These are phyloP conservation scores for Cyclanthera cordifolia DNA, from an alignment of 306 rosid species.

Conservation along the genomic window DNA sequence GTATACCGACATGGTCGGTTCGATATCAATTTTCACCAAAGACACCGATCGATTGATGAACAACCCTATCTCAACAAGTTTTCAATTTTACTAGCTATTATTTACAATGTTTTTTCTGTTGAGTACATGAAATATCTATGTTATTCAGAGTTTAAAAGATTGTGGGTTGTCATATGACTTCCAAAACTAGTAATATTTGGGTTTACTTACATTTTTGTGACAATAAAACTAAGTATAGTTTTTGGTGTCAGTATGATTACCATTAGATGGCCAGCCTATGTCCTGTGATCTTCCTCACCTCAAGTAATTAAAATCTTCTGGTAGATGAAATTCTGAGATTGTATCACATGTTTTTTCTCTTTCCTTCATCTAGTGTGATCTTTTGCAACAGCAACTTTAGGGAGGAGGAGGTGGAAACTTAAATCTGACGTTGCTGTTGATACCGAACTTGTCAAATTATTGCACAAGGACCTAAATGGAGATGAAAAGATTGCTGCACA, in stretches of 20 bases:
- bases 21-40: too few species aligned
- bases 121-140: not conserved
- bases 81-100: not conserved
- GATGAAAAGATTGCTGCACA: slow-evolving; percentile 61
- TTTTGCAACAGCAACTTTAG: slow-evolving; percentile 30
- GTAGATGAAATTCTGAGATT: slow-evolving; percentile 2
- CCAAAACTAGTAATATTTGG: not conserved
- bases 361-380: slow-evolving; percentile 12
- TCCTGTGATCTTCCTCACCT: slow-evolving; percentile 11
- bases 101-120: not conserved
- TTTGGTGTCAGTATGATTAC: not conserved
- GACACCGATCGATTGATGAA: too few species aligned
- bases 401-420: slow-evolving; percentile 54
- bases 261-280: not conserved
- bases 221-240: not conserved
- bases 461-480: slow-evolving; percentile 33
- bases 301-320: not conserved
- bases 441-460: slow-evolving; percentile 43
- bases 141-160: not conserved
- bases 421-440: slow-evolving; percentile 58
- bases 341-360: not conserved
- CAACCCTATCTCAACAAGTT: too few species aligned
- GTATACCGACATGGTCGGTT: too few species aligned
- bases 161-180: slow-evolving; percentile 3
- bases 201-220: not conserved